Conservation (phyloP, 345 rosid species). For the Carallia brachiata region DNA sequence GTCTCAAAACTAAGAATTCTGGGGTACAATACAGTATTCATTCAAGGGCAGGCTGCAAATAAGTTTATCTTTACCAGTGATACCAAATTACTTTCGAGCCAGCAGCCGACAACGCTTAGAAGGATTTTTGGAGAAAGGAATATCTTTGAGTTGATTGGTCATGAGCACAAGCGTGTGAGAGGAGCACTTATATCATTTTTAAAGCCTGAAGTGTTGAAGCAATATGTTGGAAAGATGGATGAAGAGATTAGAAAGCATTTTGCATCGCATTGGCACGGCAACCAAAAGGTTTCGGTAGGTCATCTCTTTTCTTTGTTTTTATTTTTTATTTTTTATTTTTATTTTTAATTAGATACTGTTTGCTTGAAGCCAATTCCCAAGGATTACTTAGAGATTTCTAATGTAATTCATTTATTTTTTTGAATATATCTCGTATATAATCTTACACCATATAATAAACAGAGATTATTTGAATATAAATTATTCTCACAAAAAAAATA, state of each 20-base stretch:
- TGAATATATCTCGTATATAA: too few relatives aligned
- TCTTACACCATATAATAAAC: too few relatives aligned
- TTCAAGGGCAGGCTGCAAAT: slow-evolving; percentile 38
- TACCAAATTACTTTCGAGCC: slow-evolving; percentile 2
- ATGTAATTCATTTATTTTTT: too few relatives aligned
- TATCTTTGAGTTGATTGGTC: slow-evolving; percentile 26
- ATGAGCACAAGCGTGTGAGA: slow-evolving; percentile 35
- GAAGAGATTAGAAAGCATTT: slow-evolving; percentile 28
- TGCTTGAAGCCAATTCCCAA: too few relatives aligned
- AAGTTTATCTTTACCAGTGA: slow-evolving; percentile 22
- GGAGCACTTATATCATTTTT: slow-evolving; percentile 33
- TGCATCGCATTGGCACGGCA: slow-evolving; percentile 31
- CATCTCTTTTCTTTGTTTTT: too few relatives aligned
- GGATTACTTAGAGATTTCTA: too few relatives aligned
- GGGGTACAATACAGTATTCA: slow-evolving; percentile 24
- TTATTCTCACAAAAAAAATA: too few relatives aligned
- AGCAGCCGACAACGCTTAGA: slow-evolving; percentile 19
- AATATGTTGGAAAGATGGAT: slow-evolving; percentile 35
- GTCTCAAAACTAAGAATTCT: slow-evolving; percentile 34
- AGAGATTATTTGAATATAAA: too few relatives aligned
- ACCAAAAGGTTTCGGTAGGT: slow-evolving; percentile 24
- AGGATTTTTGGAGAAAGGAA: slow-evolving; percentile 25
- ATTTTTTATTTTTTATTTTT: too few relatives aligned
- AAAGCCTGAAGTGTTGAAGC: slow-evolving; percentile 29
- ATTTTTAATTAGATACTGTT: too few relatives aligned